Conservation (phyloP, 2,329 filamentous ascomycete species). For the Pseudogymnoascus sp. region DNA sequence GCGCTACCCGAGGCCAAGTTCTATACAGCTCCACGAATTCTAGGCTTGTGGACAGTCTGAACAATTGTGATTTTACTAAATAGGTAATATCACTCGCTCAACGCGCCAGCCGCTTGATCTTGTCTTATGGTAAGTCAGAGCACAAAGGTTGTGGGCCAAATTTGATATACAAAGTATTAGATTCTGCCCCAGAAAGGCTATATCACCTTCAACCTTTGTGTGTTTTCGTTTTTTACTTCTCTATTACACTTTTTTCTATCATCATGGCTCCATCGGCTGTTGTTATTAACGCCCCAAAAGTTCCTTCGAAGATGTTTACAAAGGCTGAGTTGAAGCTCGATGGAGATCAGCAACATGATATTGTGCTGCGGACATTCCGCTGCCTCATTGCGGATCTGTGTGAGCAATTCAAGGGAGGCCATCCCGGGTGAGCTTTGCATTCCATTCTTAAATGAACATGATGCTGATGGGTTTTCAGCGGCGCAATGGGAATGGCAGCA, state of each 20-base stretch:
- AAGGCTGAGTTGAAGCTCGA: background rate
- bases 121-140: background rate
- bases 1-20: too few relatives aligned
- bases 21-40: background rate
- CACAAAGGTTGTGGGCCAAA: background rate
- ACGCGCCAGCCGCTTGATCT: background rate
- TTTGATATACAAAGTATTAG: background rate
- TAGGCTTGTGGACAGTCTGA: too few relatives aligned
- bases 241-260: background rate
- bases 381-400: conserved; percentile 59
- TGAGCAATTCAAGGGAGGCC: conserved; percentile 60
- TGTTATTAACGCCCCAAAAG: too few relatives aligned
- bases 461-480: conserved; percentile 9
- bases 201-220: background rate
- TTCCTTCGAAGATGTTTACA: too few relatives aligned
- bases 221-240: background rate
- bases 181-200: background rate
- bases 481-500: conserved; percentile 36
- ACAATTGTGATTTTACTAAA: background rate
- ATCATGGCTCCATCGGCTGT: background rate
- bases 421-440: conserved; percentile 47
- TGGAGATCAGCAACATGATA: conserved; percentile 25
- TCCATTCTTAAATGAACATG: background rate
- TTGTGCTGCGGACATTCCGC: conserved; percentile 51
- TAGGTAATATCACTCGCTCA: background rate